A percentile compares a stretch with the other conserved stretches of the same genome.
These are phyloP conservation scores for Alternaria atra DNA, from an alignment of 2,329 filamentous ascomycete species.

Conservation along the genomic window DNA sequence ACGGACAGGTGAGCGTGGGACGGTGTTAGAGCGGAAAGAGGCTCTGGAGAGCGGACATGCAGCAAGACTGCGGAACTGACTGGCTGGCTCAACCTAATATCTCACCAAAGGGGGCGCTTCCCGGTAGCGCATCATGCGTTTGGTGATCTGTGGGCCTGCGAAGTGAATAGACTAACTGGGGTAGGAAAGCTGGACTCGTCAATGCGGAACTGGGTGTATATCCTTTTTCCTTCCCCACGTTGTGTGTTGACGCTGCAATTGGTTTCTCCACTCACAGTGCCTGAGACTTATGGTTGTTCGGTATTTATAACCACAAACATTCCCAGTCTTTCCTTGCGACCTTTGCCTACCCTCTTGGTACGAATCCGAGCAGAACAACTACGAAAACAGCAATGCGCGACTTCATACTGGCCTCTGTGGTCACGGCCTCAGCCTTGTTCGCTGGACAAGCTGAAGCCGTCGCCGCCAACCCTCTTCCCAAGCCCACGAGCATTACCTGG, in stretches of 20 bases:
- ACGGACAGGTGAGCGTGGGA: constrained; percentile 4
- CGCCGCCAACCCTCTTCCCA: constrained; percentile 63
- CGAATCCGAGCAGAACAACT: background rate
- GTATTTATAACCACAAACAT: constrained; percentile 1
- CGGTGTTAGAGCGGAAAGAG: constrained; percentile 21
- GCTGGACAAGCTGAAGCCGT: constrained; percentile 55
- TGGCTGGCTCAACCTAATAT: constrained; percentile 35
- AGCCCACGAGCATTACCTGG: constrained; percentile 63
- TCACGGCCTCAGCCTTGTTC: constrained; percentile 47
- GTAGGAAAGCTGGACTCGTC: constrained; percentile 9
- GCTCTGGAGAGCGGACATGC: constrained; percentile 28
- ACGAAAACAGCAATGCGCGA: constrained; percentile 38
- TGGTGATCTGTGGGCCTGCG: constrained; percentile 3
- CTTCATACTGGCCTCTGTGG: constrained; percentile 40
- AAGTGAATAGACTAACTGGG: constrained; percentile 24
- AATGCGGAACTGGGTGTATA: constrained; percentile 33
- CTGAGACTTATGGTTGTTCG: background rate
- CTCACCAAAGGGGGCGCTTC: constrained; percentile 21
- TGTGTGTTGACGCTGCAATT: constrained; percentile 11
- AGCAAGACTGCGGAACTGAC: constrained; percentile 37
- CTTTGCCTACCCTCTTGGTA: constrained; percentile 2
- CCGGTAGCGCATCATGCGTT: constrained; percentile 19
- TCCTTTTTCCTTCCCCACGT: constrained; percentile 17
- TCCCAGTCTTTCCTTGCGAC: background rate
- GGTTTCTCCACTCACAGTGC: constrained; percentile 13